These are phyloP conservation scores for Penicillium bialowiezense DNA, from an alignment of 495 filamentous ascomycete genomes.

Conservation along the genomic window DNA sequence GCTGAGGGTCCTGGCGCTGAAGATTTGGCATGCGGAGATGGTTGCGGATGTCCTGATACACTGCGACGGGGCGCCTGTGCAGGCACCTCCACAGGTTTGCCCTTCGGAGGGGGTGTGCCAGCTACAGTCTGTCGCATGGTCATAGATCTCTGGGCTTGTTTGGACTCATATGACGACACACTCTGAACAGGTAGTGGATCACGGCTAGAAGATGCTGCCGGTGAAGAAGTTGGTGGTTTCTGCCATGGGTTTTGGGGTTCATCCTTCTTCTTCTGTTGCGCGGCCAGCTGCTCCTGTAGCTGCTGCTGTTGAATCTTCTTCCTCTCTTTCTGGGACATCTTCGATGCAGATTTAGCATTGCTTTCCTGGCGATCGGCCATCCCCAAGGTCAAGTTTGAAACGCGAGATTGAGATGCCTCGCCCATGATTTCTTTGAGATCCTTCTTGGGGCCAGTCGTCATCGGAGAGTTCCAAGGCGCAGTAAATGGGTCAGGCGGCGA, in stretches of 20 bases:
- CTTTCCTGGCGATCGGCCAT: constrained; percentile 50
- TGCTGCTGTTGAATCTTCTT: constrained; percentile 76
- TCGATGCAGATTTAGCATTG: constrained; percentile 32
- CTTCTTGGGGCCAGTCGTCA: constrained; percentile 59
- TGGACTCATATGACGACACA: constrained; percentile 20
- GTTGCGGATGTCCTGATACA: constrained; percentile 22
- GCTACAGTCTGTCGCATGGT: constrained; percentile 64
- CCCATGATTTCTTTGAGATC: constrained; percentile 83
- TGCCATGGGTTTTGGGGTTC: constrained; percentile 72
- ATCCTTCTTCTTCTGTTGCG: constrained; percentile 46
- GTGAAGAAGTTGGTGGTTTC: constrained; percentile 31
- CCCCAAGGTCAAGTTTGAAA: constrained; percentile 72
- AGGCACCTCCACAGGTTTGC: constrained; percentile 28
- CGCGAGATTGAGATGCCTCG: constrained; percentile 59
- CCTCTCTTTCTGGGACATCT: constrained; percentile 88
- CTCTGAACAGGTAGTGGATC: constrained; percentile 23
- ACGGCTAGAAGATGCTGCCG: constrained; percentile 11
- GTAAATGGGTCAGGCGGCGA: constrained; percentile 13
- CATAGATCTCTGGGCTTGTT: constrained; percentile 44
- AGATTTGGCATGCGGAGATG: constrained; percentile 18
- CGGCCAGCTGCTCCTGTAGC: constrained; percentile 50
- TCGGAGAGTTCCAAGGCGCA: constrained; percentile 60
- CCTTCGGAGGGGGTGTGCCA: constrained; percentile 39
- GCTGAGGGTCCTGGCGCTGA: constrained; percentile 21
- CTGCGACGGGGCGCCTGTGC: constrained; percentile 25